Evolutionary conservation across 2,329 filamentous ascomycete genomes (phyloP), one percentile per base, ranked within the genome.

Genomic region (Pleomassaria siparia): DNA sequence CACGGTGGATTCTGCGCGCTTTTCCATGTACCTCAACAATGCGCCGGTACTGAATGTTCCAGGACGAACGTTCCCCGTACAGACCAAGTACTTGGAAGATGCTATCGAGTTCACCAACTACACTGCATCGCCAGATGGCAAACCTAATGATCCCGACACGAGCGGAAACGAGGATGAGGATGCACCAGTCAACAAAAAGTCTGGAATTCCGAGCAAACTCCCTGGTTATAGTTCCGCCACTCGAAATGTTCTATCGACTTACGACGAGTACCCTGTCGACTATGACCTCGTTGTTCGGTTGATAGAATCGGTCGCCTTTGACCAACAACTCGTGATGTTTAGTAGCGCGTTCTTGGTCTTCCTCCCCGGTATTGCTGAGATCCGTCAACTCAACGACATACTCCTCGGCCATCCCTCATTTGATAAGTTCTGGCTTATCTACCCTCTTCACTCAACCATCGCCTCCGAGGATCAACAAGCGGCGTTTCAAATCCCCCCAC

Each of bases 281-380:
- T 96, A 91, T 61, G 87, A 91, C 33, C 77, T 99, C 5, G 88
- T 97, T 40, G 80, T 90, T 3, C 86, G 87, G 56, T 74, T 99
- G 12, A 84, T 97, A 43, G 78, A 84, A 21, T 82, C 80, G n/a
- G 84, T 99, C 49, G 87, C 90, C 2, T 82, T 79, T 1, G 82
- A 88, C 47, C 80, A 83, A 4, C 74, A 80, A 0, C 85, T 92
- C 58, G 69, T 75, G 12, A 73, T 78, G 13, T 97, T 86, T 71
- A 96, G 91, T 76, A 91, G 88, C 67, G 94, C 94, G 1, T 88
- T 97, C 43, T 72, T 99, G n/a, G 83, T 99, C 4, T 99, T 99
- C 68, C 77, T 99, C 58, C 94, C 94, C 6, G 94, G 94, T 66
- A 90, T 97, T 56, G 91, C 88, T 10, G 94, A 99, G 62, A 96